Evolutionary conservation across 495 filamentous ascomycete species (phyloP).

Genomic region (Poronia punctata): DNA sequence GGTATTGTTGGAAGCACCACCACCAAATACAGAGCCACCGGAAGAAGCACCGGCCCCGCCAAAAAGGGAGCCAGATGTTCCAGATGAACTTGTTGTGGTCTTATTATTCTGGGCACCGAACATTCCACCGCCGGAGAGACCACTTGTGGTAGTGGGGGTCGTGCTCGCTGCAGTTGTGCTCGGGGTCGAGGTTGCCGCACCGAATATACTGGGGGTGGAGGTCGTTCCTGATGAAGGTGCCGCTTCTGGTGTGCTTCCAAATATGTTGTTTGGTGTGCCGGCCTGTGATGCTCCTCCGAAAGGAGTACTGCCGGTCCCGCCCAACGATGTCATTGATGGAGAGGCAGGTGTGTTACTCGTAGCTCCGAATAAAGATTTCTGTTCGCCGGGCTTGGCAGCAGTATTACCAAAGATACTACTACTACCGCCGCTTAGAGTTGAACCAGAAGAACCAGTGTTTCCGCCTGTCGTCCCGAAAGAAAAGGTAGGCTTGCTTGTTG

Average conservation of each 20-base stretch:
- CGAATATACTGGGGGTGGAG: constrained; percentile 27
- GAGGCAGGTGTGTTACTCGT: constrained; percentile 17
- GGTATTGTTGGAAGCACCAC: constrained; percentile 30
- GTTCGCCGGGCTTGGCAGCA: constrained; percentile 20
- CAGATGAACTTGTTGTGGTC: constrained; percentile 18
- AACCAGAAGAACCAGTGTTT: no score
- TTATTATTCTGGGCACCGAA: constrained; percentile 15
- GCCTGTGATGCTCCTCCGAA: constrained; percentile 26
- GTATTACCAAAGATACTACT: constrained; percentile 46
- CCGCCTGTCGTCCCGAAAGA: constrained; percentile 31
- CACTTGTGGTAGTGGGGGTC: constrained; percentile 28
- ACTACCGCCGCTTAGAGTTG: no score
- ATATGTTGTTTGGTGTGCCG: constrained; percentile 13
- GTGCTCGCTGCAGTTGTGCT: constrained; percentile 30
- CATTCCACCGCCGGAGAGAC: constrained; percentile 8
- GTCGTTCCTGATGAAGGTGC: constrained; percentile 19
- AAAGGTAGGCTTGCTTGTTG: constrained; percentile 29
- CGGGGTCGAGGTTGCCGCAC: constrained; percentile 20
- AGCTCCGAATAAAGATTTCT: constrained; percentile 30
- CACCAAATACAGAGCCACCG: constrained; percentile 34
- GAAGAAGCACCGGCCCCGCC: constrained; percentile 22
- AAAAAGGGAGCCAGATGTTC: constrained; percentile 36
- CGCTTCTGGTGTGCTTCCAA: constrained; percentile 20
- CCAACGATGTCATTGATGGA: constrained; percentile 22
- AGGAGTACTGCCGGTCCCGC: constrained; percentile 26